A percentile compares a stretch with the other conserved stretches of the same genome.
Conservation (phyloP, 345 rosid species). For the Ricinus communis region DNA sequence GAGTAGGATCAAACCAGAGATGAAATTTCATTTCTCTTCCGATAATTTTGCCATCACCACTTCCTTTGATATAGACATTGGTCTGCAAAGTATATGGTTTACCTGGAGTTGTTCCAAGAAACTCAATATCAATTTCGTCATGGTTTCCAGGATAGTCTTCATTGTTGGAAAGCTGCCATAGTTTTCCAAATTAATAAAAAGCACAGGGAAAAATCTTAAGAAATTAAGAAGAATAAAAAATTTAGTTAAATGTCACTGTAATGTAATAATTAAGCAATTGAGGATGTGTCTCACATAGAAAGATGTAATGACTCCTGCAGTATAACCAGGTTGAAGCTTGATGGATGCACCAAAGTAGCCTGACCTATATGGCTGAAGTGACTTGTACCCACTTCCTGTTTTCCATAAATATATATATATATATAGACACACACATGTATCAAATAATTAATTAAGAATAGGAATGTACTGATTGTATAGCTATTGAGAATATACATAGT, state of each 20-base stretch:
- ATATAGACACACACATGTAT: no score
- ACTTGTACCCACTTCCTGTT: slow-evolving; percentile 95
- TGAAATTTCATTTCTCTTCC: slow-evolving; percentile 81
- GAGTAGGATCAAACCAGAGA: slow-evolving; percentile 92
- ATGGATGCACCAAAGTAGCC: slow-evolving; percentile 86
- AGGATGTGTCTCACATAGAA: slow-evolving; percentile 50
- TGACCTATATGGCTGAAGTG: slow-evolving; percentile 54
- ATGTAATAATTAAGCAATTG: background rate
- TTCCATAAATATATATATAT: slow-evolving; percentile 4
- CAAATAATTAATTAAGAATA: background rate
- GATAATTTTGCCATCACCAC: slow-evolving; percentile 70
- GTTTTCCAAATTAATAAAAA: background rate
- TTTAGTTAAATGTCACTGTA: background rate
- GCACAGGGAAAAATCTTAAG: no score
- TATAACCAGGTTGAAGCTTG: slow-evolving; percentile 86
- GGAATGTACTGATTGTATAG: no score
- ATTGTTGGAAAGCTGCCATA: slow-evolving; percentile 73
- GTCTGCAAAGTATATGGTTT: slow-evolving; percentile 86
- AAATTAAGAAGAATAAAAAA: background rate
- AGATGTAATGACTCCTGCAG: slow-evolving; percentile 90
- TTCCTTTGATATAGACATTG: slow-evolving; percentile 83
- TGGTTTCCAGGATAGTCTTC: slow-evolving; percentile 81
- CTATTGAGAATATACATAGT: no score
- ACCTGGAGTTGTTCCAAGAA: slow-evolving; percentile 71
- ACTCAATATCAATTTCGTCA: slow-evolving; percentile 87